Evolutionary conservation across 768 basidiomycete species (phyloP), one percentile per base, ranked within the genome.

Genomic region (Solioccasus polychromus): DNA sequence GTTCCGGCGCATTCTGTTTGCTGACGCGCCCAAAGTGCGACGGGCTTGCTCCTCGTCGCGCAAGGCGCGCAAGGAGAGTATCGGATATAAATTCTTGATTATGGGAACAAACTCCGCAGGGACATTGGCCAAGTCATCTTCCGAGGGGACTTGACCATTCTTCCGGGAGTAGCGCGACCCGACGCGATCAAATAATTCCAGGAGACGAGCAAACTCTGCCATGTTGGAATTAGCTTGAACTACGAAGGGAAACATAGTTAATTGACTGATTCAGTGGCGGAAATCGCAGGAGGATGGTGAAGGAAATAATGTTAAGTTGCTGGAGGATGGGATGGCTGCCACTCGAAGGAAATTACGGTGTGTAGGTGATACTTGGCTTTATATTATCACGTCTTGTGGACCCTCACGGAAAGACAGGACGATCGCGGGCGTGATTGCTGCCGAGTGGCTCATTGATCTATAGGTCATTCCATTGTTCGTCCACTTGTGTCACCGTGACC

Each of bases 151-250:
- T 12, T 57, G 40, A 34, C 47, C 44, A 4, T 39, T 45, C 35
- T 7, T 34, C 12, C 68, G 68, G 19, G 71, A 57, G 32, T 73
- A 67, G 47, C 70, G 70, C 14, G 72, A 69, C n/a, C 74, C 73
- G 23, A 82, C 71, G 26, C 69, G 71, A 31, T 82, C 75, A 51
- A 80, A 80, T 42, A 78, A 60, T 31, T 73, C 69, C 47, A 79
- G 76, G 29, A 83, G 74, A 42, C 68, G 67, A 2, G 76, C 75
- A 51, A 80, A 77, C 39, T 82, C 80, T 31, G 73, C 71, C 9
- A 64, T 73, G 57, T 71, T 77, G 39, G 67, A 50, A 22, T 73
- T 63, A 31, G 60, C 54, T 32, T 63, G 41, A 29, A 57, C 52
- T 39, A 46, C 48, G 14, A 53, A 39, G 8, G 44, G 48, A n/a